Evolutionary conservation across 345 rosid species (phyloP).

Genomic region (Eucalyptus erythrocorys): DNA sequence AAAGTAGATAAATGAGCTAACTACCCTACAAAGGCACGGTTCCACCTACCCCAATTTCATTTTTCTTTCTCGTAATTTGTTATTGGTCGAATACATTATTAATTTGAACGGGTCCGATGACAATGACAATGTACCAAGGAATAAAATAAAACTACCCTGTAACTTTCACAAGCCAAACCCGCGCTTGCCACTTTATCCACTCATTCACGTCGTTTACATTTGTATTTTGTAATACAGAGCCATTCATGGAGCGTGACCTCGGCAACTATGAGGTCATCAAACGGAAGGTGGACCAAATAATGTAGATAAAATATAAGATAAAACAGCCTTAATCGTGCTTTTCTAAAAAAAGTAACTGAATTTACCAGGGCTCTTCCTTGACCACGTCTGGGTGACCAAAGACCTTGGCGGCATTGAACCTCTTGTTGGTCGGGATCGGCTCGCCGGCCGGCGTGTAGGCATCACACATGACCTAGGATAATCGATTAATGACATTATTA

Average conservation of each 20-base stretch:
- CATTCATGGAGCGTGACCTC: neutral
- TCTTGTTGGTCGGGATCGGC: constrained; percentile 60
- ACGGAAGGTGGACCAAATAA: neutral
- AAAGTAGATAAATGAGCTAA: neutral
- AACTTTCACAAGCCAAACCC: neutral
- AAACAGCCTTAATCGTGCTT: neutral
- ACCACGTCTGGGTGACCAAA: constrained; percentile 44
- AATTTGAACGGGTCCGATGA: neutral
- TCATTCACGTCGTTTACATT: neutral
- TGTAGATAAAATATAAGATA: neutral
- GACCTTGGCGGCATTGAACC: constrained; percentile 49
- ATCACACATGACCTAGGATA: constrained; percentile 58
- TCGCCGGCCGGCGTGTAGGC: constrained; percentile 58
- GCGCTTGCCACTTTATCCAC: neutral
- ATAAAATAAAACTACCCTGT: neutral
- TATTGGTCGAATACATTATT: neutral
- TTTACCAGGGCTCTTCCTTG: constrained; percentile 64
- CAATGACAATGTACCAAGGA: neutral
- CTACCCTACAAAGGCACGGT: neutral
- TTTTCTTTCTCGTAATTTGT: neutral
- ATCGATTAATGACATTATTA: neutral
- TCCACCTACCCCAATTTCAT: neutral
- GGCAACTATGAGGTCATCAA: neutral
- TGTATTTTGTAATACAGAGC: neutral
- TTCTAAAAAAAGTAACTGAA: neutral